Percentiles rank a stretch among this genome's conserved stretches.
Evolutionary conservation across 345 rosid species (phyloP).

Genomic region (Moricandia moricandioides): DNA sequence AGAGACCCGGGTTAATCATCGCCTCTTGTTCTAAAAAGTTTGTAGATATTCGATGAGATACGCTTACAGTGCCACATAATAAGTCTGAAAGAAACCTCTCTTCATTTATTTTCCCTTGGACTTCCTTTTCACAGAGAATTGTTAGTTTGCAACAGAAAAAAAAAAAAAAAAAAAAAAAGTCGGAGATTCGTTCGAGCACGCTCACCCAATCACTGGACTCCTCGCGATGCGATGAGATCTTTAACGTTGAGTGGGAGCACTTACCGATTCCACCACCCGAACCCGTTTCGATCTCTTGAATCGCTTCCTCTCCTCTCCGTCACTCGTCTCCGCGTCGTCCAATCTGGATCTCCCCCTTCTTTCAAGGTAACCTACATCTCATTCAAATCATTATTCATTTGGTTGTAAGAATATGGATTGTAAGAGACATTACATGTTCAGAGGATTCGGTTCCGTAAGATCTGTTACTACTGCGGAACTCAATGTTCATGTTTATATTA

Average conservation of each 20-base stretch:
- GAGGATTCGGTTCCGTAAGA: neutral
- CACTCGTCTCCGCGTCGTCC: conserved; percentile 9
- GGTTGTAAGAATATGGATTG: neutral
- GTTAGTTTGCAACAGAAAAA: neutral
- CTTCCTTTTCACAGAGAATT: neutral
- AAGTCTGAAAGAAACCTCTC: neutral
- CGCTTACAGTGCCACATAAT: neutral
- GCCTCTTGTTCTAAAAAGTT: too few relatives aligned
- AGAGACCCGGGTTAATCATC: too few relatives aligned
- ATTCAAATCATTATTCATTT: neutral
- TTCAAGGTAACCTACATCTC: conserved; percentile 13
- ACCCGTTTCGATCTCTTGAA: conserved; percentile 22
- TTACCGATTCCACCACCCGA: conserved; percentile 15
- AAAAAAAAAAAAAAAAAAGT: neutral
- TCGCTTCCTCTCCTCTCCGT: neutral
- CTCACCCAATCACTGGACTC: neutral
- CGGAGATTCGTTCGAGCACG: neutral
- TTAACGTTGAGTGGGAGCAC: neutral
- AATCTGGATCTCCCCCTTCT: conserved; percentile 21
- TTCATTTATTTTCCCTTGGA: neutral
- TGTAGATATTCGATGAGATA: too few relatives aligned
- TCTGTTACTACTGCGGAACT: neutral
- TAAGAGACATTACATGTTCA: too few relatives aligned
- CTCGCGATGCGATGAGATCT: conserved; percentile 31
- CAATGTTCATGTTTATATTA: neutral